Base-by-base conservation (phyloP, 805 yeast species). In the Wickerhamomyces mucosus region DNA sequence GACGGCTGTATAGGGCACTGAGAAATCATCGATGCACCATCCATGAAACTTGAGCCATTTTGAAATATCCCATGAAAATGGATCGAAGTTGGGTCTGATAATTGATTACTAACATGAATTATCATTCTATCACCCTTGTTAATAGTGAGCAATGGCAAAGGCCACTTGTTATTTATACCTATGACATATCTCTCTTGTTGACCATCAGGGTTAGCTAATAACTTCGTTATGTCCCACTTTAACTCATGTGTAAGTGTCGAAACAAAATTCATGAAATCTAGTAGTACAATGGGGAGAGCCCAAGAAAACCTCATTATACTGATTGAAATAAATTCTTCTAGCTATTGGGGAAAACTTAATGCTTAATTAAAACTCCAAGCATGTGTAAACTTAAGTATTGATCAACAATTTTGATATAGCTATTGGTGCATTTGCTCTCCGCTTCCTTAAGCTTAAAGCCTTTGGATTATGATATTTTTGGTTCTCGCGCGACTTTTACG, bases 21-120 rank as follows among this genome's bases (percentile, higher is more conserved):
- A 21, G 83, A 74, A 28, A 89, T 66, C 72, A 72, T 64, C 47
- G 80, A 81, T 12, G 95, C 94, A 37, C 98, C 98, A 56, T 89
- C 98, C 89, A 81, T 80, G 51, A 69, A 77, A 46, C 54, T 64
- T 12, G 88, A 59, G 18, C 80, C 82, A 42, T 76, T 67, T 41
- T 61, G 66, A 74, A 81, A 92, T 52, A 92, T 51, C 35, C 98
- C 98, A 38, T 70, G 78, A 48, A 68, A 70, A 40, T 72, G 78
- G n/a, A 71, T 30, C 1, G 71, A 42, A 11, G 89, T 79, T 0
- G 60, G 45, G 30, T 63, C 67, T 4, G 54, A 57, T 6, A 63
- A 49, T 15, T 48, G 42, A 40, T 71, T 72, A 25, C 45, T 41
- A 12, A 68, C 55, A 2, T 51, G 50, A 2, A 70, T 59, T 1